Conservation (phyloP, 2,329 filamentous ascomycete genomes). For the Colletotrichum tabaci region DNA sequence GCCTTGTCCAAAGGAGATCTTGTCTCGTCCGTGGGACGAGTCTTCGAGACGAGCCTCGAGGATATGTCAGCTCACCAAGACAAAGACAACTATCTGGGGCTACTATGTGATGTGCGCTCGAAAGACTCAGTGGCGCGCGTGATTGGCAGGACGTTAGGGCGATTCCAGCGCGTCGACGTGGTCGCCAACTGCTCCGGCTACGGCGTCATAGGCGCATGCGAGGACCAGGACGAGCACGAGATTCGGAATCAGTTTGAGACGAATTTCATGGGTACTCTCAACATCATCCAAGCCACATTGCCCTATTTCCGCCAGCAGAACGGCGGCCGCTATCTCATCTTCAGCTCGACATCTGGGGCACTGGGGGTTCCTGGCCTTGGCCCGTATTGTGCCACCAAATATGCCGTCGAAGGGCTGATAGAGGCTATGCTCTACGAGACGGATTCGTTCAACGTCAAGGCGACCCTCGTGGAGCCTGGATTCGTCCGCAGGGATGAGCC, state of each 20-base stretch:
- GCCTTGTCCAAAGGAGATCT: constrained; percentile 86
- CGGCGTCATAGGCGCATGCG: constrained; percentile 94
- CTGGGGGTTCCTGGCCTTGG: constrained; percentile 94
- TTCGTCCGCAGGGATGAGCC: constrained; percentile 90
- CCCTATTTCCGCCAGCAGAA: constrained; percentile 87
- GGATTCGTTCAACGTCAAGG: constrained; percentile 91
- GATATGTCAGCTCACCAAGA: constrained; percentile 75
- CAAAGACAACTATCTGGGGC: constrained; percentile 80
- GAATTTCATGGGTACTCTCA: constrained; percentile 95
- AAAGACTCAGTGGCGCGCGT: constrained; percentile 82
- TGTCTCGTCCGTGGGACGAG: constrained; percentile 88
- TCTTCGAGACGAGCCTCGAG: constrained; percentile 80
- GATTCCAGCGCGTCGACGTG: constrained; percentile 88
- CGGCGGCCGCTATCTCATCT: constrained; percentile 89
- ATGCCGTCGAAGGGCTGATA: constrained; percentile 94
- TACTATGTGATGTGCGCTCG: constrained; percentile 92
- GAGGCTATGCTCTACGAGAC: constrained; percentile 98
- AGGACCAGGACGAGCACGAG: constrained; percentile 97
- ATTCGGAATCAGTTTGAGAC: constrained; percentile 97
- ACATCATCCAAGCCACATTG: constrained; percentile 91
- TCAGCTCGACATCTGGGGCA: constrained; percentile 92
- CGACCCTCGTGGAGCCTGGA: constrained; percentile 92
- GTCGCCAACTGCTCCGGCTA: constrained; percentile 96
- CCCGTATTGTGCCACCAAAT: constrained; percentile 97
- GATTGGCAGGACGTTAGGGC: constrained; percentile 77